Conservation (phyloP, 331 rosid genomes). For the Malus hybrid region DNA sequence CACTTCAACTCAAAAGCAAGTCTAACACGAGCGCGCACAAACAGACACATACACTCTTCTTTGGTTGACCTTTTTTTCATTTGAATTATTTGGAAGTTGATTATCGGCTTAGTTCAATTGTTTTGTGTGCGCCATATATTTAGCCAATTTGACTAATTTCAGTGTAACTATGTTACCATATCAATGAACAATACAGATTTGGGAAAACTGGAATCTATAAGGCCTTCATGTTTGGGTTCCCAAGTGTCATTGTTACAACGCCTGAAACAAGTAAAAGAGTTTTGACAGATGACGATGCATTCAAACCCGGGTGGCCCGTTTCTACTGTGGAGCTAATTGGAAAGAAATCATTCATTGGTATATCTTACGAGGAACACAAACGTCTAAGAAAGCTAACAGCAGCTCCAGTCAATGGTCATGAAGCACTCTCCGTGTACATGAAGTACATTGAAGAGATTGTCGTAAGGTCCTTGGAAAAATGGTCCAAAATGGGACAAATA, state of each 20-base stretch:
- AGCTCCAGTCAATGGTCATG: conserved; percentile 74
- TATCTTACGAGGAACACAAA: conserved; percentile 65
- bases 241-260: conserved; percentile 67
- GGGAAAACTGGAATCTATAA: conserved; percentile 74
- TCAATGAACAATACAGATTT: conserved; percentile 35
- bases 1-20: no score
- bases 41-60: not conserved
- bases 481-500: conserved; percentile 55
- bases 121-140: not conserved
- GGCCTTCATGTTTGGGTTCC: conserved; percentile 71
- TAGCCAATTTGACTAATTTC: not conserved
- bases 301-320: conserved; percentile 72
- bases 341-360: conserved; percentile 57
- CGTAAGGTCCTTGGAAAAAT: conserved; percentile 51
- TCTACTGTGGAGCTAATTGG: conserved; percentile 74
- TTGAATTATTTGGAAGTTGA: no score
- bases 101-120: not conserved
- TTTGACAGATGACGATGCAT: conserved; percentile 69
- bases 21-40: no score
- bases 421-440: conserved; percentile 53
- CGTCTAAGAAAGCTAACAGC: conserved; percentile 75
- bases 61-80: not conserved
- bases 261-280: conserved; percentile 65
- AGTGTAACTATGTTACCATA: not conserved
- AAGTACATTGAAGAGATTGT: conserved; percentile 55